Percentiles rank a stretch among this genome's conserved stretches.
Conservation (phyloP, 805 yeast species). For the Wickerhamiella bombiphila region DNA sequence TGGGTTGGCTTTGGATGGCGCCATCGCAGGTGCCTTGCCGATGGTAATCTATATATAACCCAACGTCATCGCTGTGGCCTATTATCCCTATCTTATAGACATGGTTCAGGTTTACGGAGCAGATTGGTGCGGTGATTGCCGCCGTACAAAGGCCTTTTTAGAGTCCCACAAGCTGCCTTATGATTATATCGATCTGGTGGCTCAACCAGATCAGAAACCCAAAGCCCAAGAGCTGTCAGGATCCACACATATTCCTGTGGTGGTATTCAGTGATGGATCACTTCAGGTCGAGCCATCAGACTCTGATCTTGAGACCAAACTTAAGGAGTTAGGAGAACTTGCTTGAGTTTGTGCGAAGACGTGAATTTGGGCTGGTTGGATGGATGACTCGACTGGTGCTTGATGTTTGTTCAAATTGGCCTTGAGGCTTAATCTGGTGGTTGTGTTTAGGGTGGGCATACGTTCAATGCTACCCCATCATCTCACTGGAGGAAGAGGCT, state of each 20-base stretch:
- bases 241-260: slow-evolving; percentile 15
- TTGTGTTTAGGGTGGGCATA: no score
- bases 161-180: slow-evolving; percentile 8
- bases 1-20: no score
- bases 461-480: no score
- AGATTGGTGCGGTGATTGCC: slow-evolving; percentile 20
- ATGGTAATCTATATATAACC: no score
- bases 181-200: slow-evolving; percentile 16
- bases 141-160: slow-evolving; percentile 14
- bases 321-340: no score
- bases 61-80: neutral
- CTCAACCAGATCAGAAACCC: slow-evolving; percentile 14
- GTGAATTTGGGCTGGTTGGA: no score
- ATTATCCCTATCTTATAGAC: neutral
- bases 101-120: slow-evolving; percentile 16
- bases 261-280: slow-evolving; percentile 14
- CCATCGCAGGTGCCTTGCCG: no score
- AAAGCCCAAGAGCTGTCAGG: slow-evolving; percentile 14
- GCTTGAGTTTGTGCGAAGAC: no score
- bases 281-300: slow-evolving; percentile 16
- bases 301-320: slow-evolving; percentile 12
- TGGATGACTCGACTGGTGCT: no score
- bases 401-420: no score
- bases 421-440: no score
- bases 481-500: no score